phyloP scores from a whole-genome alignment of 2,329 filamentous ascomycete species.

The Penicillium palitans region DNA sequence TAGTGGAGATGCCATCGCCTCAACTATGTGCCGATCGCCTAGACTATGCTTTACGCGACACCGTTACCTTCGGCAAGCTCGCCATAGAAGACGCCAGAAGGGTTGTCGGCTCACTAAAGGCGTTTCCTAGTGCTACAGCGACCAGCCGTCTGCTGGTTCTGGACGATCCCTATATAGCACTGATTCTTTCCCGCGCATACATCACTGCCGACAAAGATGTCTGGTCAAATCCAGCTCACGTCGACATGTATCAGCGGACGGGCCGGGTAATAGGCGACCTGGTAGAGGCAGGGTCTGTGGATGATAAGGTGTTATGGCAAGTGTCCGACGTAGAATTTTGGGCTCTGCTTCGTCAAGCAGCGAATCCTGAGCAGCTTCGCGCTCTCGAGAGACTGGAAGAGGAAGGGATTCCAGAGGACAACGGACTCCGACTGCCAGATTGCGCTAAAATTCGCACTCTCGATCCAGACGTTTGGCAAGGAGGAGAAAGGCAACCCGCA shows the following conservation, averaged over 20 bases:
- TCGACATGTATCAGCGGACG: constrained; percentile 37
- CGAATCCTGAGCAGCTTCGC: constrained; percentile 14
- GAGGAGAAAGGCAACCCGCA: constrained; percentile 1
- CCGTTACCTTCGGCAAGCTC: constrained; percentile 36
- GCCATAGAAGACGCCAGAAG: constrained; percentile 29
- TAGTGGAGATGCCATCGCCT: constrained; percentile 42
- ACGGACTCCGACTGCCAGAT: constrained; percentile 27
- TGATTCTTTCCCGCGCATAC: constrained; percentile 38
- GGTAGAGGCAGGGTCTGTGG: constrained; percentile 23
- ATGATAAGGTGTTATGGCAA: constrained; percentile 36
- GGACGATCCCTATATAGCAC: constrained; percentile 30
- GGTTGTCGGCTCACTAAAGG: constrained; percentile 30
- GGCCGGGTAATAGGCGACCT: constrained; percentile 37
- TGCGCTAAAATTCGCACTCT: constrained; percentile 36
- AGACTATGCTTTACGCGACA: constrained; percentile 43
- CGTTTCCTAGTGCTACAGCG: constrained; percentile 30
- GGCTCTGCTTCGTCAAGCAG: constrained; percentile 29
- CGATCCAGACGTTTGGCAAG: constrained; percentile 33
- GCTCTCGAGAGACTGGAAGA: constrained; percentile 14
- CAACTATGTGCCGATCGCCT: constrained; percentile 45
- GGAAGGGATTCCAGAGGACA: constrained; percentile 18
- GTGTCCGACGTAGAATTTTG: constrained; percentile 41
- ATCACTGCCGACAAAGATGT: constrained; percentile 37
- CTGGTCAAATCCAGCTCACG: constrained; percentile 42
- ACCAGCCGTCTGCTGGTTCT: constrained; percentile 36